These are phyloP conservation scores for Ceratobasidium papillatum DNA, from an alignment of 1,284 basidiomycete species.

Conservation along the genomic window DNA sequence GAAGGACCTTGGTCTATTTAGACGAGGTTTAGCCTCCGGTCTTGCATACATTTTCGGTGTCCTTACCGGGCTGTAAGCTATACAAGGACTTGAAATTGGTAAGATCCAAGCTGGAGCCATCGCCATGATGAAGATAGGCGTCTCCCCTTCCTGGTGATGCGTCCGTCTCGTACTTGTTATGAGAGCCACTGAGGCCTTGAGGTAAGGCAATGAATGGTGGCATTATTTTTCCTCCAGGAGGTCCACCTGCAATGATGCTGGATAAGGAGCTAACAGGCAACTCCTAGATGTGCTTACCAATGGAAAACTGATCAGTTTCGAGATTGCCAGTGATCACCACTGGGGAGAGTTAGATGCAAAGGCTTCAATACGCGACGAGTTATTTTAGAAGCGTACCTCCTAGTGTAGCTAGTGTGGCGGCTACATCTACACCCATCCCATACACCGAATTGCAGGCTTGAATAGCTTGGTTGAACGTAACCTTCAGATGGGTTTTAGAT, in stretches of 20 bases:
- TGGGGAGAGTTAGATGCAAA: background rate
- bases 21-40: background rate
- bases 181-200: conserved; percentile 18
- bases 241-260: background rate
- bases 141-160: conserved; percentile 4
- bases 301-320: background rate
- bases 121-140: conserved; percentile 6
- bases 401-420: background rate
- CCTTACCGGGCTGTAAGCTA: background rate
- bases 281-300: background rate
- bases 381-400: background rate
- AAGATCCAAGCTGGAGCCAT: background rate
- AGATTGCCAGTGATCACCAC: background rate
- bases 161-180: conserved; percentile 23
- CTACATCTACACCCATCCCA: conserved; percentile 1
- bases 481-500: background rate
- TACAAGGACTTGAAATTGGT: background rate
- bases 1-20: background rate
- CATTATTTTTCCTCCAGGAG: background rate
- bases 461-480: conserved; percentile 1
- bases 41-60: background rate
- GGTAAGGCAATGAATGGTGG: background rate
- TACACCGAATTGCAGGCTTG: background rate
- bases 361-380: background rate
- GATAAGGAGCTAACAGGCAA: background rate